Evolutionary conservation across 768 basidiomycete genomes (phyloP).

Genomic region (Psilocybe cubensis): DNA sequence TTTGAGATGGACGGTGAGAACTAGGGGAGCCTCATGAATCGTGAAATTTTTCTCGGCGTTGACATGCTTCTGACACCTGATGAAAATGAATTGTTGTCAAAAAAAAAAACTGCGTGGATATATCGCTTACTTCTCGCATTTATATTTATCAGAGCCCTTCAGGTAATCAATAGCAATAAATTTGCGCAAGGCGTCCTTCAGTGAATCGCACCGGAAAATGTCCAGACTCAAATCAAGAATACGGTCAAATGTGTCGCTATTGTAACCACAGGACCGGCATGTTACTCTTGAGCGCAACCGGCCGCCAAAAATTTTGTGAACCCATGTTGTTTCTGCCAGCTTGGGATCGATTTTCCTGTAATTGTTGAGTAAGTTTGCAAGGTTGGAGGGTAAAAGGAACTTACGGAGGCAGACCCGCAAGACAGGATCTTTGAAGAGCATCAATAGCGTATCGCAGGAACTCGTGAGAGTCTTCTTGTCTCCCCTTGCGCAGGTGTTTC

Average conservation of each 20-base stretch:
- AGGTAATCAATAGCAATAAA: slow-evolving; percentile 84
- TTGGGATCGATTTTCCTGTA: slow-evolving; percentile 70
- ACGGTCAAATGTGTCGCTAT: slow-evolving; percentile 96
- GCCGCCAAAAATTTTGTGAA: slow-evolving; percentile 94
- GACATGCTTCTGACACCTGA: slow-evolving; percentile 90
- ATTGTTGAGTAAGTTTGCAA: too few relatives aligned
- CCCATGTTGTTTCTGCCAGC: slow-evolving; percentile 87
- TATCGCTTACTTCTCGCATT: slow-evolving; percentile 90
- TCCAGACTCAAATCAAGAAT: slow-evolving; percentile 95
- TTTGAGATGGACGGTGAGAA: slow-evolving; percentile 93
- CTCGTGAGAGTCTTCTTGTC: slow-evolving; percentile 98
- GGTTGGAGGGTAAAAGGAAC: slow-evolving; percentile 32
- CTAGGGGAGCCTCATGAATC: slow-evolving; percentile 83
- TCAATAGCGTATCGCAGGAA: slow-evolving; percentile 95
- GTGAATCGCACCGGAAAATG: slow-evolving; percentile 61
- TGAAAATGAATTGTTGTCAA: not conserved
- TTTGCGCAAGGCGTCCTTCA: slow-evolving; percentile 77
- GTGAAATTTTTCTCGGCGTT: slow-evolving; percentile 90
- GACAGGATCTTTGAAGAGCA: slow-evolving; percentile 83
- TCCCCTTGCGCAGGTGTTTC: slow-evolving; percentile 86
- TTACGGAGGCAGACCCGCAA: slow-evolving; percentile 73
- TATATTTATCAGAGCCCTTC: slow-evolving; percentile 94
- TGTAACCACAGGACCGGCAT: slow-evolving; percentile 79
- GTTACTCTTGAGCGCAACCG: slow-evolving; percentile 88
- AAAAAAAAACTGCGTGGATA: not conserved